Conservation (phyloP, 2,329 filamentous ascomycete species). For the Xylaria hypoxylon region DNA sequence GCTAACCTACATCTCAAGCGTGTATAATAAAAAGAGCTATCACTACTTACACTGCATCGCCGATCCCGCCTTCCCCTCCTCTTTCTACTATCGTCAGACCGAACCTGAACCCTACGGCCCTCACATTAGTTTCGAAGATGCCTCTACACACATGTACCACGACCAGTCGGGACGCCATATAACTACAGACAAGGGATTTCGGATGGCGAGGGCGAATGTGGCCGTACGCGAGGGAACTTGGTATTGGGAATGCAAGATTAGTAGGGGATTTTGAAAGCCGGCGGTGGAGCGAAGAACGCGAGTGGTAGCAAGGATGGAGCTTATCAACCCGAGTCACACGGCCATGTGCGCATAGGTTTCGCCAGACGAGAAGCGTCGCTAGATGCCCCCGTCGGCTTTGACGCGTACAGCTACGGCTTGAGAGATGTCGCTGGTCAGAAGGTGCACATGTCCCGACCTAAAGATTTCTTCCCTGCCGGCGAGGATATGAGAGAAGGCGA, state of each 20-base stretch:
- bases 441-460: constrained; percentile 92
- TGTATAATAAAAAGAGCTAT: constrained; percentile 78
- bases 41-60: constrained; percentile 92
- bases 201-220: constrained; percentile 90
- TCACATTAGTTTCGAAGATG: constrained; percentile 92
- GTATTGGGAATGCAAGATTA: constrained; percentile 94
- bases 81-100: constrained; percentile 88
- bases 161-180: constrained; percentile 79
- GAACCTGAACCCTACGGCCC: constrained; percentile 86
- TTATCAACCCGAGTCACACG: constrained; percentile 60
- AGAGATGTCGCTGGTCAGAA: constrained; percentile 91
- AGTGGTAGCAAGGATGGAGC: constrained; percentile 54
- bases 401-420: constrained; percentile 93
- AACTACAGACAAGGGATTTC: constrained; percentile 92
- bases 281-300: constrained; percentile 58
- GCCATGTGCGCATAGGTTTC: constrained; percentile 87
- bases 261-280: constrained; percentile 63
- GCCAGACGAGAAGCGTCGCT: constrained; percentile 82
- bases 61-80: constrained; percentile 86
- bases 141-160: constrained; percentile 85
- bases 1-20: constrained; percentile 53
- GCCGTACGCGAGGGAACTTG: constrained; percentile 88
- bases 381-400: constrained; percentile 86
- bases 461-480: constrained; percentile 83
- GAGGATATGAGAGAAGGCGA: constrained; percentile 89